phyloP scores from a whole-genome alignment of 495 filamentous ascomycete genomes.

The Lasiosphaeris hirsuta region DNA sequence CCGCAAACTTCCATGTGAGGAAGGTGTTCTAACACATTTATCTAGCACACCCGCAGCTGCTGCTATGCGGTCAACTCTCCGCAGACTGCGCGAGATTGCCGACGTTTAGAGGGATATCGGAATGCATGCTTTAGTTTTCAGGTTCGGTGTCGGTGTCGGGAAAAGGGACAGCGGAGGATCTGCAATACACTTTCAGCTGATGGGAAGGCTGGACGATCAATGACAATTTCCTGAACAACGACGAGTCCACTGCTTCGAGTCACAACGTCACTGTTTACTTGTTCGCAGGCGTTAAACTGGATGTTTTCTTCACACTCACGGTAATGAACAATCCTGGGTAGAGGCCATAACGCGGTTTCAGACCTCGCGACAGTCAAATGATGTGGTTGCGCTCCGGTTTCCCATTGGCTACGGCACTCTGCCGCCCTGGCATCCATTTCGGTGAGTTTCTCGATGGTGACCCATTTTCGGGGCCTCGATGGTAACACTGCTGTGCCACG shows the following conservation, averaged over 20 bases:
- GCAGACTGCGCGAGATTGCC: slow-evolving; percentile 94
- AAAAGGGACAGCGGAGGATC: slow-evolving; percentile 37
- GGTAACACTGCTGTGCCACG: slow-evolving; percentile 3
- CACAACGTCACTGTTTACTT: slow-evolving; percentile 18
- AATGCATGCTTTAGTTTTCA: slow-evolving; percentile 29
- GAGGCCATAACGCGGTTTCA: slow-evolving; percentile 12
- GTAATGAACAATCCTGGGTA: slow-evolving; percentile 13
- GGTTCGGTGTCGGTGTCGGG: slow-evolving; percentile 40
- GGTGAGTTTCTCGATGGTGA: slow-evolving; percentile 7
- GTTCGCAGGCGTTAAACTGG: slow-evolving; percentile 8
- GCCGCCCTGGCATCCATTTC: background rate
- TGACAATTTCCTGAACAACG: slow-evolving; percentile 36
- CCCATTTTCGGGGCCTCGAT: background rate
- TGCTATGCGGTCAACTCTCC: slow-evolving; percentile 94
- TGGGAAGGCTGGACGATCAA: slow-evolving; percentile 35
- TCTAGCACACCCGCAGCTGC: slow-evolving; percentile 90
- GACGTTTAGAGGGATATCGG: slow-evolving; percentile 66
- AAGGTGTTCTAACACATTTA: slow-evolving; percentile 21
- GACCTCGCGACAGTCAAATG: slow-evolving; percentile 14
- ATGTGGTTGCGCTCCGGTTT: slow-evolving; percentile 6
- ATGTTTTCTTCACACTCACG: slow-evolving; percentile 10
- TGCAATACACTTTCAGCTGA: slow-evolving; percentile 32
- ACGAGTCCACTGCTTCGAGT: slow-evolving; percentile 19
- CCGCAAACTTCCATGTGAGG: background rate
- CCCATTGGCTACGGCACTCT: slow-evolving; percentile 3